These are phyloP conservation scores for Takakia lepidozioides DNA, from an alignment of 225 moss, liverwort and hornwort species.

Conservation along the genomic window DNA sequence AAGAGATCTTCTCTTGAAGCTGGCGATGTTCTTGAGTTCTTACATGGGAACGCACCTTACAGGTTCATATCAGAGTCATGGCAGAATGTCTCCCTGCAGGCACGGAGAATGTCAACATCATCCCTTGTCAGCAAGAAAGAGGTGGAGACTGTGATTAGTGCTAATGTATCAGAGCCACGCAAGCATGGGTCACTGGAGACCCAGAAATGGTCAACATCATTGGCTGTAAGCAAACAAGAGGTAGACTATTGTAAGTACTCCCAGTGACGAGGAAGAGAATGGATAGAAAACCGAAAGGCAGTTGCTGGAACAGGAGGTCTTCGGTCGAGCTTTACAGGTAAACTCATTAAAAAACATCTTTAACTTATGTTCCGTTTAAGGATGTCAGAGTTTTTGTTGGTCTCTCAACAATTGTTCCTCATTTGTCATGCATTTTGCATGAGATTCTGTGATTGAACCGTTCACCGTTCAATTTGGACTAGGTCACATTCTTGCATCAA, in stretches of 20 bases:
- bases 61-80: slow-evolving; percentile 20
- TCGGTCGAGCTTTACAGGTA: slow-evolving; percentile 77
- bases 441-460: no score
- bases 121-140: slow-evolving; percentile 18
- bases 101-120: slow-evolving; percentile 4
- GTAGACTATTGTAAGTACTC: neutral
- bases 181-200: no score
- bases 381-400: no score
- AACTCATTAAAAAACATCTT: no score
- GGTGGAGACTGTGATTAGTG: slow-evolving; percentile 17
- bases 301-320: slow-evolving; percentile 54
- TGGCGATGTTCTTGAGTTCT: slow-evolving; percentile 72
- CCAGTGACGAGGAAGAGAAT: slow-evolving; percentile 4
- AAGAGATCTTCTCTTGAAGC: slow-evolving; percentile 14
- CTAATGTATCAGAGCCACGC: no score
- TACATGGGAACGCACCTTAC: slow-evolving; percentile 54
- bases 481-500: no score
- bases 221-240: no score
- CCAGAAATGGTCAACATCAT: no score
- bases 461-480: no score
- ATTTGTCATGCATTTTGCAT: no score
- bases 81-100: slow-evolving; percentile 4
- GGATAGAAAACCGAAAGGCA: slow-evolving; percentile 23
- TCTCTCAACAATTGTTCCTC: no score
- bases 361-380: no score